phyloP scores from a whole-genome alignment of 83 land plant species.

The Larix sibirica region DNA sequence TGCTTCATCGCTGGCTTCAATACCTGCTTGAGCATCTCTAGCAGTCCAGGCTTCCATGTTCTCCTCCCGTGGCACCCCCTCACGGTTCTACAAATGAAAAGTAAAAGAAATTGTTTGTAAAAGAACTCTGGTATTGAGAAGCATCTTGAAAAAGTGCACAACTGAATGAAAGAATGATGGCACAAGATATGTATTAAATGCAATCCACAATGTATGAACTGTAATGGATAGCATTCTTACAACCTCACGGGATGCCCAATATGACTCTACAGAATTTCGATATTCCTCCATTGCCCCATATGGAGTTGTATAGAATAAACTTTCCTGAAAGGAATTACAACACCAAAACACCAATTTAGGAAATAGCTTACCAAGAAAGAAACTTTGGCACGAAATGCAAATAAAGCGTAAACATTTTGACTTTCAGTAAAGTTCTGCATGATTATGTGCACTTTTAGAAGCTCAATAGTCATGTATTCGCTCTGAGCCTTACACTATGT shows the following conservation, averaged over 20 bases:
- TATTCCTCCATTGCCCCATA: constrained; percentile 72
- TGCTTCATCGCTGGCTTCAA: constrained; percentile 26
- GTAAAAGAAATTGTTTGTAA: background rate
- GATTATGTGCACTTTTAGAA: background rate
- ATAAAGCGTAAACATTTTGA: background rate
- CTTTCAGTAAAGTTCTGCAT: background rate
- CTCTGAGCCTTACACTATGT: background rate
- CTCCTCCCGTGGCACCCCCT: constrained; percentile 21
- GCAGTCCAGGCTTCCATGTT: constrained; percentile 25
- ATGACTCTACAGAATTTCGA: constrained; percentile 63
- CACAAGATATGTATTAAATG: background rate
- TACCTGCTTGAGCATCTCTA: constrained; percentile 27
- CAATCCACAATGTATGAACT: background rate
- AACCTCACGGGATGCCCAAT: constrained; percentile 44
- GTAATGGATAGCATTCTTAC: background rate
- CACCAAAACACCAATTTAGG: constrained; percentile 10
- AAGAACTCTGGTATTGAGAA: background rate
- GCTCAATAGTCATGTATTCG: background rate
- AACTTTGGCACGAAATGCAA: background rate
- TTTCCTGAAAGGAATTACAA: constrained; percentile 51
- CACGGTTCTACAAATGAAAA: constrained; percentile 10
- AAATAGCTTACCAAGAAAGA: background rate
- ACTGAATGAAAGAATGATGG: background rate
- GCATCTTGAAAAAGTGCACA: background rate
- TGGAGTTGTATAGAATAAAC: constrained; percentile 68